These are phyloP conservation scores for Stagonosporopsis tanaceti DNA, from an alignment of 2,329 filamentous ascomycete genomes.

Conservation along the genomic window DNA sequence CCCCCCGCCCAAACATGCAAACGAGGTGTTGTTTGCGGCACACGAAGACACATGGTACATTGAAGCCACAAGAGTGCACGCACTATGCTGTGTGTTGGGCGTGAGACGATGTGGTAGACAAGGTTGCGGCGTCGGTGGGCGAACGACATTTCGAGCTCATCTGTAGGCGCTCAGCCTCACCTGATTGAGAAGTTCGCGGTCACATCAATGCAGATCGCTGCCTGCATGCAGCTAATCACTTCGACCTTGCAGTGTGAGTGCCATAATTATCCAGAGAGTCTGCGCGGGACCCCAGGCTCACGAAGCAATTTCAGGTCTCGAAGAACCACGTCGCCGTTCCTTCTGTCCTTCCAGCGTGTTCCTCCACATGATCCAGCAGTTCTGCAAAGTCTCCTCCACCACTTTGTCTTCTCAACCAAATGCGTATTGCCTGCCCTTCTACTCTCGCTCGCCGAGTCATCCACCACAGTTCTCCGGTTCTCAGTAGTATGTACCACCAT, in stretches of 20 bases:
- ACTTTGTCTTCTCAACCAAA: slow-evolving; percentile 35
- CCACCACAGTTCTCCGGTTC: slow-evolving; percentile 39
- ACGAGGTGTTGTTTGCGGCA: too few species aligned
- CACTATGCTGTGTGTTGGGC: too few species aligned
- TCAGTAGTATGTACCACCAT: slow-evolving; percentile 63
- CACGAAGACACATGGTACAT: too few species aligned
- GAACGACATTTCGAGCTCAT: too few species aligned
- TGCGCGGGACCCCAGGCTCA: background rate
- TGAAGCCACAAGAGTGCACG: too few species aligned
- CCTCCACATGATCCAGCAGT: slow-evolving; percentile 18
- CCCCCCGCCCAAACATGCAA: too few species aligned
- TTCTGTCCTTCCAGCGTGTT: background rate
- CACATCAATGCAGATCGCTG: background rate
- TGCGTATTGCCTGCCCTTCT: slow-evolving; percentile 33
- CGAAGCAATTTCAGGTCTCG: background rate
- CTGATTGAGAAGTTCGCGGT: background rate
- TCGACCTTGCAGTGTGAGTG: background rate
- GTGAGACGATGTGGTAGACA: too few species aligned
- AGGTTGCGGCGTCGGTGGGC: too few species aligned
- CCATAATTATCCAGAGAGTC: background rate
- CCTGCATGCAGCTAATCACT: background rate
- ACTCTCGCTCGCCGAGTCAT: slow-evolving; percentile 34
- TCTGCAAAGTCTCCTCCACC: slow-evolving; percentile 13
- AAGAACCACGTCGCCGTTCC: slow-evolving; percentile 2
- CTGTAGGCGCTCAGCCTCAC: background rate